Evolutionary conservation across 1,284 basidiomycete species (phyloP).

Genomic region (Chondrostereum purpureum): DNA sequence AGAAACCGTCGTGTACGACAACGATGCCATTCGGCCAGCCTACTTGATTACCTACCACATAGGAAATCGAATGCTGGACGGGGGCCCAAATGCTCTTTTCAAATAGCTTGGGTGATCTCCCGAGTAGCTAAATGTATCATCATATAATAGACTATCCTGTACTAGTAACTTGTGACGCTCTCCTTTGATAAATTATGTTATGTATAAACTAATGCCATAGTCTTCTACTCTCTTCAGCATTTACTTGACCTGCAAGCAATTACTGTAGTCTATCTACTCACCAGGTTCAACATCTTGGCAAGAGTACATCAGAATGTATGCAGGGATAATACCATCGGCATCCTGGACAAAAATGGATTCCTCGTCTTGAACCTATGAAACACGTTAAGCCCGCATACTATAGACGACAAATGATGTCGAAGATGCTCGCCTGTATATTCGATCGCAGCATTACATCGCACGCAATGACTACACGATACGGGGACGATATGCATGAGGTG

Average conservation of each 20-base stretch:
- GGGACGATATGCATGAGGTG: constrained; percentile 55
- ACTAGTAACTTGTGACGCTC: no score
- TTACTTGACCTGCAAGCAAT: no score
- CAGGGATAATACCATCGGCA: constrained; percentile 41
- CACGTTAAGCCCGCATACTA: constrained; percentile 4
- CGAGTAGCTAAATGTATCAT: no score
- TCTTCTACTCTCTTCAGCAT: no score
- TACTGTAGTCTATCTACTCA: background rate
- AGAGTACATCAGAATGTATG: constrained; percentile 42
- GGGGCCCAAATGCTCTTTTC: no score
- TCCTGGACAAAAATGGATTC: constrained; percentile 37
- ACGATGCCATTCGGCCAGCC: constrained; percentile 13
- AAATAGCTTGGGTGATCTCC: no score
- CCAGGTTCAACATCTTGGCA: background rate
- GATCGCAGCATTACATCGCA: constrained; percentile 46
- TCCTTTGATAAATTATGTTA: no score
- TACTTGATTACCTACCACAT: constrained; percentile 10
- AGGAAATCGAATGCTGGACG: no score
- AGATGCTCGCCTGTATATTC: constrained; percentile 14
- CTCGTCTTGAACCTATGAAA: constrained; percentile 25
- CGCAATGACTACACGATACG: constrained; percentile 55
- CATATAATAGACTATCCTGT: no score
- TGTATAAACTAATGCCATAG: no score
- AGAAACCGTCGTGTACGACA: constrained; percentile 13
- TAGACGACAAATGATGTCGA: background rate